phyloP scores from a whole-genome alignment of 495 filamentous ascomycete genomes.

The Penicillium desertorum region DNA sequence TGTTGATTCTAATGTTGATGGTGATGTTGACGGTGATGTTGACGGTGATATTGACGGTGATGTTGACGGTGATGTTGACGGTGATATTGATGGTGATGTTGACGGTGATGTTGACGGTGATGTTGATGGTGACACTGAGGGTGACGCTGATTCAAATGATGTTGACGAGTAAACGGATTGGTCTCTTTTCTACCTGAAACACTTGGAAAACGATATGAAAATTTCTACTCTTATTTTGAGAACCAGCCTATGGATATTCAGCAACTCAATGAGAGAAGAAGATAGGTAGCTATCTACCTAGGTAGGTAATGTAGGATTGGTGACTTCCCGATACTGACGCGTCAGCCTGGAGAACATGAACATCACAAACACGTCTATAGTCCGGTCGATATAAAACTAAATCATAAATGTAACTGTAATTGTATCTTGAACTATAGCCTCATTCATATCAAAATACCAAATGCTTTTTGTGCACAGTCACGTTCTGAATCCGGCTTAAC shows the following conservation, averaged over 20 bases:
- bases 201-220: background rate
- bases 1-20: background rate
- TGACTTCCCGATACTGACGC: background rate
- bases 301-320: too few relatives aligned
- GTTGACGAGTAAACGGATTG: background rate
- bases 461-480: background rate
- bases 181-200: background rate
- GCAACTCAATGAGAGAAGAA: background rate
- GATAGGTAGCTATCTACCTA: background rate
- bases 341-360: background rate
- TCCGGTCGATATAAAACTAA: background rate
- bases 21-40: background rate
- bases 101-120: too few relatives aligned
- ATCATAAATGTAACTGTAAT: background rate
- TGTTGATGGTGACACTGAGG: too few relatives aligned
- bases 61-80: background rate
- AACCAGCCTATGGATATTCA: too few relatives aligned
- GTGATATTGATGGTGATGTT: background rate
- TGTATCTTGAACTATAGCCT: background rate
- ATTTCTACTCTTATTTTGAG: background rate
- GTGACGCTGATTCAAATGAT: too few relatives aligned
- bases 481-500: constrained; percentile 1
- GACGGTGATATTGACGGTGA: too few relatives aligned
- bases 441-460: background rate
- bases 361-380: background rate